Evolutionary conservation across 192 early-diverging fungal genomes (phyloP), one percentile per base, ranked within the genome.

Genomic region (Coemansia sp.): DNA sequence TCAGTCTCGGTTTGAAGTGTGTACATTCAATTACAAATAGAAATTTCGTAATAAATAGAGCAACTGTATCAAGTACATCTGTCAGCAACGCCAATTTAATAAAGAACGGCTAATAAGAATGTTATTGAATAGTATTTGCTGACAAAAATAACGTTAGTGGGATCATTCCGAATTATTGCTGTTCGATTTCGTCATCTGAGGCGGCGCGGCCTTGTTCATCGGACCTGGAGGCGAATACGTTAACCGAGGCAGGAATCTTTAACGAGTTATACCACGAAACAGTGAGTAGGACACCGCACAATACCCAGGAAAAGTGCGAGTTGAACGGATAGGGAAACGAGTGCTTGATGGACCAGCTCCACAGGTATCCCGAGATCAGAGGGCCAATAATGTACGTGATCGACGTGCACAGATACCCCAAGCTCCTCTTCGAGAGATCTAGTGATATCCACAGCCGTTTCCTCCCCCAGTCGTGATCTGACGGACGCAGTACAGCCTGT

Each of bases 291-390:
- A 58, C 47, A 28, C 70, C 55, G 13, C 68, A 11, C n/a, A 56
- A 50, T 62, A 19, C 52, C 76, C 76, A 79, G 74, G 77, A 23
- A 61, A 66, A 55, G 68, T 65, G 57, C 62, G 45, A 48, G 22
- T 48, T 48, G 3, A 80, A 70, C 7, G 77, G 77, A 34, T 65
- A 70, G 8, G 68, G 72, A 28, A 60, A 42, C 13, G 60, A 38
- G 45, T 74, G 63, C 64, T 74, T 70, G 38, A 67, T 48, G 0
- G 77, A 80, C 70, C 67, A 70, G 31, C 28, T 55, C 66, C 66
- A 68, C 7, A 54, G 37, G 30, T n/a, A 25, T 2, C 66, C 59
- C 23, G 59, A 59, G 1, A 57, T 34, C 0, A 68, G 6, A n/a
- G 66, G 66, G 23, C 59, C 58, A 41, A 68, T 20, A 28, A 67